Conservation (phyloP, 176 grass and related monocot genomes). For the Alloteropsis semialata region DNA sequence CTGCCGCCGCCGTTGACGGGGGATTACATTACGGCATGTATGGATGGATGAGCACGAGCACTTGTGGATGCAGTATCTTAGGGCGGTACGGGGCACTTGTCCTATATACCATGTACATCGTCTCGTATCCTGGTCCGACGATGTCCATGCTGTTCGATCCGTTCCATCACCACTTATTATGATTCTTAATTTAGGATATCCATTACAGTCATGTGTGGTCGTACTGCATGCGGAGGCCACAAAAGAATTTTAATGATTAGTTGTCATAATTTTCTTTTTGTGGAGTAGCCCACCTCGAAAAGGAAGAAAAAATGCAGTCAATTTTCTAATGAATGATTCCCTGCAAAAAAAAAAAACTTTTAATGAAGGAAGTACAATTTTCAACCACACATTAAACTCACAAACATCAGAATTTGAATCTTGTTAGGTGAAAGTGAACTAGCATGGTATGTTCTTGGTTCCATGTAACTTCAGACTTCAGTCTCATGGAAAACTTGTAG, state of each 20-base stretch:
- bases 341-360: background rate
- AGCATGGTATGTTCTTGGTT: too few relatives aligned
- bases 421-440: too few relatives aligned
- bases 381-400: too few relatives aligned
- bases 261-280: background rate
- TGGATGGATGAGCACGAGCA: background rate
- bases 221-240: background rate
- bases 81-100: constrained; percentile 7
- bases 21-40: too few relatives aligned
- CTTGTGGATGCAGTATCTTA: background rate
- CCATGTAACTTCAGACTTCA: too few relatives aligned
- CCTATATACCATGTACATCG: background rate
- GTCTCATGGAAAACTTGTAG: too few relatives aligned
- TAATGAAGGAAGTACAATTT: too few relatives aligned
- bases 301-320: background rate
- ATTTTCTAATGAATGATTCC: background rate
- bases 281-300: background rate
- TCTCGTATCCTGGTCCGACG: background rate
- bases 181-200: background rate
- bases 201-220: background rate
- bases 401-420: too few relatives aligned
- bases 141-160: background rate
- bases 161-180: background rate
- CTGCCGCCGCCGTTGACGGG: constrained; percentile 21
- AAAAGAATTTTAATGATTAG: background rate